phyloP scores from a whole-genome alignment of 106 monocot species.

The Iris macrosiphon region DNA sequence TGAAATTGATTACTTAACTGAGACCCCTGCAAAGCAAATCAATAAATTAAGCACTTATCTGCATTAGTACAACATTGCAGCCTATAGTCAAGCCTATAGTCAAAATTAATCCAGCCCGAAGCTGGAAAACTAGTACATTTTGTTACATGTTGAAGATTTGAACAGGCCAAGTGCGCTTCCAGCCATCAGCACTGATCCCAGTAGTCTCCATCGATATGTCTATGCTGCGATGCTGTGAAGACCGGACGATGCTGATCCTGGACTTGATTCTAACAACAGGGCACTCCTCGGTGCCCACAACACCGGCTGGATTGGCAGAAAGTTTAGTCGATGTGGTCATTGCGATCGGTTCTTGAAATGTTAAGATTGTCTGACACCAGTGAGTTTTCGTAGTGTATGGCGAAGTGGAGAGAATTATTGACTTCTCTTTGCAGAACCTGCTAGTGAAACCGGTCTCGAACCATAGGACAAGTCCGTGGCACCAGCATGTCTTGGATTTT shows the following conservation, averaged over 20 bases:
- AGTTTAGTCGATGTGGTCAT: slow-evolving; percentile 38
- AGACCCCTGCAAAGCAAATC: too few species aligned
- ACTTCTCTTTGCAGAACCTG: slow-evolving; percentile 83
- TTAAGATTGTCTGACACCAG: slow-evolving; percentile 91
- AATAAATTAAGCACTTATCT: too few species aligned
- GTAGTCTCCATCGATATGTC: slow-evolving; percentile 72
- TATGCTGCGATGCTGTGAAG: slow-evolving; percentile 62
- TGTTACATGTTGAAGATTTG: slow-evolving; percentile 76
- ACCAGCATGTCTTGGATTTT: slow-evolving; percentile 38
- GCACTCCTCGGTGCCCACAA: slow-evolving; percentile 44
- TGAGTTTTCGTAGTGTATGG: slow-evolving; percentile 70
- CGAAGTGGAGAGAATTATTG: slow-evolving; percentile 57
- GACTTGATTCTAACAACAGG: slow-evolving; percentile 39
- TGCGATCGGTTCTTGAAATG: slow-evolving; percentile 80
- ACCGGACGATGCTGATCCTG: slow-evolving; percentile 80
- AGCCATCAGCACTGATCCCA: slow-evolving; percentile 40
- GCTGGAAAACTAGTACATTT: too few species aligned
- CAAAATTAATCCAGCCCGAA: too few species aligned
- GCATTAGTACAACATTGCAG: too few species aligned
- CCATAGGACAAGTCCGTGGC: slow-evolving; percentile 87
- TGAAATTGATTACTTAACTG: too few species aligned
- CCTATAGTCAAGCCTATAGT: too few species aligned
- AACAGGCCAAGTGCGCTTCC: slow-evolving; percentile 49
- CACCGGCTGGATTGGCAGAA: slow-evolving; percentile 3
- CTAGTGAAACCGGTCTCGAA: slow-evolving; percentile 82